Evolutionary conservation across 495 filamentous ascomycete genomes (phyloP), one percentile per base, ranked within the genome.

Genomic region (Parathielavia hyrcaniae): DNA sequence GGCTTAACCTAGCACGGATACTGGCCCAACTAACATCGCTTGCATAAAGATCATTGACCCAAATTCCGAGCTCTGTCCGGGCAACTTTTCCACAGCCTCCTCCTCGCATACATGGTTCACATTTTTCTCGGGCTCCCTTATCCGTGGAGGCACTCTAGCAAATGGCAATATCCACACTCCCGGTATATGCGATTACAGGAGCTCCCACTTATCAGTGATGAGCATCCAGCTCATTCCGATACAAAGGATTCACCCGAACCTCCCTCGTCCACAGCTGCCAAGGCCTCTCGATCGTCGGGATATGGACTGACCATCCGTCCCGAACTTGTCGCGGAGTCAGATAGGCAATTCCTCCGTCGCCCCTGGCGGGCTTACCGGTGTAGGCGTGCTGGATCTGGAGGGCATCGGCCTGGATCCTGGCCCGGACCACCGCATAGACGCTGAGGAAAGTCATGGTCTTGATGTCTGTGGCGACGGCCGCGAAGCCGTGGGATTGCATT

Each of bases 401-500:
- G 13, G 74, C 67, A 7, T 62, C 60, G 11, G 70, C 67, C 60
- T 78, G 73, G 14, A 78, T 64, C 7, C 48, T 57, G 0, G 77
- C 77, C 44, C 79, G 81, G 60, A 67, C 63, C 46, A 71, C 66
- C 3, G 77, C 76, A 61, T 80, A 80, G 5, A 81, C 66, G 5
- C 76, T 71, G 19, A 69, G 64, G 50, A 65, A 70, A 5, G 81
- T 74, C 4, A 64, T 73, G 48, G 67, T 53, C 56, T 77, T 67
- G 34, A 81, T 70, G 34, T 38, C 69, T 0, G 60, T 58, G 0
- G 68, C 77, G 2, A 73, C 58, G 1, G 68, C 64, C 0, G 74
- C 76, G 58, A 80, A 79, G 8, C 78, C 79, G 48, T 81, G 79
- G 10, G 72, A 72, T 4, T 67, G 62, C 77, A 79, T 79, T 12